phyloP scores from a whole-genome alignment of 805 yeast species.

The Sugiyamaella valdiviana region DNA sequence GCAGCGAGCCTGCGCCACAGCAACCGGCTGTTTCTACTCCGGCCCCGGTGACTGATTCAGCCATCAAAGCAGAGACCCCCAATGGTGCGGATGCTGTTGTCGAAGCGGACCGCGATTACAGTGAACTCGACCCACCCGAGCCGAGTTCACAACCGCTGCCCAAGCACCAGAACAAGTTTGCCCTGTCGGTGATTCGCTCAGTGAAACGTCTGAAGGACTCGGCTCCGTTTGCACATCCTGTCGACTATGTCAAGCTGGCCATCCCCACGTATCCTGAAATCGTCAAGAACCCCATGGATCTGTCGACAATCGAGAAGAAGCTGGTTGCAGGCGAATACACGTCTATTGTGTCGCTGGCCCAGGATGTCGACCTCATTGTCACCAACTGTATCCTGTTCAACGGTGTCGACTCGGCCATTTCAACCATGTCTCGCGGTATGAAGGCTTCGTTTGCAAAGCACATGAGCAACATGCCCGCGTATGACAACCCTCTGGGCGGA shows the following conservation, averaged over 20 bases:
- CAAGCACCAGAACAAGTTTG: slow-evolving; percentile 75
- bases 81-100: neutral
- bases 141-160: slow-evolving; percentile 24
- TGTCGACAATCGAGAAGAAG: slow-evolving; percentile 83
- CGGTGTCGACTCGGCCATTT: slow-evolving; percentile 74
- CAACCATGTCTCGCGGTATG: slow-evolving; percentile 86
- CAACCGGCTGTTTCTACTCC: slow-evolving; percentile 5
- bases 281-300: slow-evolving; percentile 86
- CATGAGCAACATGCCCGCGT: slow-evolving; percentile 82
- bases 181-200: slow-evolving; percentile 71
- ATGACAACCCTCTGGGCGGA: slow-evolving; percentile 29
- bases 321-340: slow-evolving; percentile 64
- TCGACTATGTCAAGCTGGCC: slow-evolving; percentile 79
- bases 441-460: slow-evolving; percentile 92
- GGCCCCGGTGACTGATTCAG: neutral
- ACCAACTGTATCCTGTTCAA: slow-evolving; percentile 76
- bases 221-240: slow-evolving; percentile 81
- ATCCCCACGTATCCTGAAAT: slow-evolving; percentile 86
- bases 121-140: slow-evolving; percentile 12
- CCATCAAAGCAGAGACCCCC: neutral
- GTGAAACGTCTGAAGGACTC: slow-evolving; percentile 90
- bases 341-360: slow-evolving; percentile 58
- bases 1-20: neutral
- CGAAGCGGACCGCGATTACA: slow-evolving; percentile 3
- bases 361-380: slow-evolving; percentile 81